Base-by-base conservation (phyloP, 306 rosid species). In the Vigna unguiculata region DNA sequence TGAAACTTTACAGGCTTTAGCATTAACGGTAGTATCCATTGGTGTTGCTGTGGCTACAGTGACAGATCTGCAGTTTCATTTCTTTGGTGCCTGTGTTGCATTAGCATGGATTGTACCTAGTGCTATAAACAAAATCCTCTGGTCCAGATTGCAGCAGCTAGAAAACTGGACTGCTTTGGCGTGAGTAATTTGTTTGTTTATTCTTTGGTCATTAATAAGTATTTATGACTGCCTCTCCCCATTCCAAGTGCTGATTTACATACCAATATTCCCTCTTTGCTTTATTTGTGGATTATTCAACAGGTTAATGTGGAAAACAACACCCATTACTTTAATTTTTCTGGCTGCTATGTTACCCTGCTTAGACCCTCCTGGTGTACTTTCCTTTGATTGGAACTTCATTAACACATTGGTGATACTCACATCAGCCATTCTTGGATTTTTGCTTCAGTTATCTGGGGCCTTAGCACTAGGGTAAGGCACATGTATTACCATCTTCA, bases 281-380 rank as follows among this genome's bases (percentile, higher is more conserved):
- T 67, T 32, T 59, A 71, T 71, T 54, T 72, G 52, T 80, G 83
- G 62, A 63, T 73, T n/a, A 2, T 72, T 47, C 51, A 69, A 82
- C 84, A 93, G 96, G 86, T 86, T 93, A 81, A 93, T 91, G 98
- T 93, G 98, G 96, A 91, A 93, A 83, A 93, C 93, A 69, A 93
- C 96, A 25, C 96, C 96, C 12, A 59, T 93, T 80, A 90, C 98
- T 20, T 83, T 91, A 80, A 74, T 90, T 61, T 91, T 87, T 75
- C 86, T 93, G 55, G 83, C 85, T 30, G 81, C 88, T 55, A 76
- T 93, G 78, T 59, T 89, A 55, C 96, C 98, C 51, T 86, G 90
- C 87, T 89, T 93, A 73, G 98, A 93, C 53, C 93, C 98, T 21
- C 93, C 93, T 3, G 95, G 90, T 47, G 88, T 85, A 53, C 84